Percentiles rank a stretch among this genome's conserved stretches.
These are phyloP conservation scores for Boletus coccyginus DNA, from an alignment of 768 basidiomycete genomes.

Conservation along the genomic window DNA sequence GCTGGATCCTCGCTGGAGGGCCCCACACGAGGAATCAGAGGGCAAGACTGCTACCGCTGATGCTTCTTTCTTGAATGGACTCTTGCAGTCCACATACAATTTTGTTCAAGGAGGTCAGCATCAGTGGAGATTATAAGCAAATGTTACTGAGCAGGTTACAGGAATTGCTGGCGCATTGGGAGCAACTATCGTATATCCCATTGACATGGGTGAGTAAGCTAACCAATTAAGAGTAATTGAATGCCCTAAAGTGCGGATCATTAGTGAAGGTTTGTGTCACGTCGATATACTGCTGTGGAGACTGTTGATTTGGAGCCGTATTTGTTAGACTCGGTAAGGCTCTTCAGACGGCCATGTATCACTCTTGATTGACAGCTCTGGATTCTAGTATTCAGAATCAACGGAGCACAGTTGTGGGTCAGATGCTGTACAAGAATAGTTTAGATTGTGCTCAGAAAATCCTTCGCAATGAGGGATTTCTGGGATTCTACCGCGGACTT, in stretches of 20 bases:
- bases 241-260: constrained; percentile 8
- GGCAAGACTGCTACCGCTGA: constrained; percentile 28
- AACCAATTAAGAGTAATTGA: neutral
- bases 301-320: constrained; percentile 6
- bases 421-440: constrained; percentile 95
- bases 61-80: constrained; percentile 48
- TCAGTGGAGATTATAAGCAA: neutral
- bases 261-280: constrained; percentile 66
- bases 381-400: constrained; percentile 90
- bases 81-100: constrained; percentile 76
- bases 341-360: neutral
- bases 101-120: constrained; percentile 79
- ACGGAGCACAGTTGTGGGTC: constrained; percentile 93
- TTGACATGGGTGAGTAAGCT: constrained; percentile 73
- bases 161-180: constrained; percentile 92
- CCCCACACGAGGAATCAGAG: constrained; percentile 57
- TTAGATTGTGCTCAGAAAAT: constrained; percentile 93
- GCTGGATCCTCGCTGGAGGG: constrained; percentile 85
- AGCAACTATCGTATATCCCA: constrained; percentile 97
- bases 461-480: constrained; percentile 87
- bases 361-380: constrained; percentile 1
- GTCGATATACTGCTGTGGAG: neutral
- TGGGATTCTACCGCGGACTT: constrained; percentile 96
- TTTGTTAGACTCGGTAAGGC: constrained; percentile 55
- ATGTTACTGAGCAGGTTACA: constrained; percentile 29